Percentiles rank a stretch among this genome's conserved stretches.
Conservation (phyloP, 306 rosid genomes). For the Trifolium dubium region DNA sequence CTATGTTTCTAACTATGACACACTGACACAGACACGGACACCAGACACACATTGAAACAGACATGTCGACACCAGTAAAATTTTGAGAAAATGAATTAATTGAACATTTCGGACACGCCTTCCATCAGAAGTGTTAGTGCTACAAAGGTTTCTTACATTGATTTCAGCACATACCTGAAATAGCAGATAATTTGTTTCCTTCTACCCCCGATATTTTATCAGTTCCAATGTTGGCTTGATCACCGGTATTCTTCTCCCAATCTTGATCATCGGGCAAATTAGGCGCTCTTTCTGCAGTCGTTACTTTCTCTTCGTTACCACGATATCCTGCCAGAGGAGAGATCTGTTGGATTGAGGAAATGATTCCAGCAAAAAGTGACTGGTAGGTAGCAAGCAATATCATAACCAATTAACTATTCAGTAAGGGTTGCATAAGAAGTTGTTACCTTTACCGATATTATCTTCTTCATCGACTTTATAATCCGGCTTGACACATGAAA, state of each 20-base stretch:
- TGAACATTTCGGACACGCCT: too few relatives aligned
- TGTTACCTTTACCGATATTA: slow-evolving; percentile 48
- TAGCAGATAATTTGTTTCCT: slow-evolving; percentile 42
- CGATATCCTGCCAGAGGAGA: slow-evolving; percentile 55
- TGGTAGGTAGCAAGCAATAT: slow-evolving; percentile 4
- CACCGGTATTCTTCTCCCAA: background rate
- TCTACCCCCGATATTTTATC: slow-evolving; percentile 39
- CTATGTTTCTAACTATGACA: too few relatives aligned
- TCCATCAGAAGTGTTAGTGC: too few relatives aligned
- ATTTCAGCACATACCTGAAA: slow-evolving; percentile 51
- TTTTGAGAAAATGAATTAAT: too few relatives aligned
- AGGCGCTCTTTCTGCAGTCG: slow-evolving; percentile 38
- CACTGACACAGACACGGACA: too few relatives aligned
- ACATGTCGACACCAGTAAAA: too few relatives aligned
- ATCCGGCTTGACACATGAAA: slow-evolving; percentile 40
- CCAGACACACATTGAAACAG: too few relatives aligned
- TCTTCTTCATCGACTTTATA: slow-evolving; percentile 39
- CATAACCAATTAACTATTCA: slow-evolving; percentile 23
- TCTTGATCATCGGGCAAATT: slow-evolving; percentile 39
- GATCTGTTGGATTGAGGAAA: slow-evolving; percentile 40
- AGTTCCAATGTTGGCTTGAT: slow-evolving; percentile 37
- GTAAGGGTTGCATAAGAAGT: slow-evolving; percentile 12
- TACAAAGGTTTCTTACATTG: background rate
- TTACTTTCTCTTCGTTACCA: slow-evolving; percentile 45
- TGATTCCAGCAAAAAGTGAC: slow-evolving; percentile 37